phyloP scores from a whole-genome alignment of 2,329 filamentous ascomycete genomes.

The Cercospora zeina region DNA sequence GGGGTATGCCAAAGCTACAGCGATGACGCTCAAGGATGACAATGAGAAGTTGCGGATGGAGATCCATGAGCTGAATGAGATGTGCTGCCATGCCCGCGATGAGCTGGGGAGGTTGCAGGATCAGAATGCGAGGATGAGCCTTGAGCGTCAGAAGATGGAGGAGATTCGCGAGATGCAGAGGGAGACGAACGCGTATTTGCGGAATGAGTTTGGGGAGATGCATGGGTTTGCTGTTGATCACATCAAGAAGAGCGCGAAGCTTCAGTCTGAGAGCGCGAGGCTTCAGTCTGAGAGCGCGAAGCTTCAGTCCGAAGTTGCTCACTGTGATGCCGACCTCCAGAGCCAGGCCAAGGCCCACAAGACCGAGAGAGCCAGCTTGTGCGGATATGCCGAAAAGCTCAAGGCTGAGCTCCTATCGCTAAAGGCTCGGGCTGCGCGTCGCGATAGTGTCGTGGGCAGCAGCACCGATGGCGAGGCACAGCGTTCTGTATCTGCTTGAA shows the following conservation, averaged over 20 bases:
- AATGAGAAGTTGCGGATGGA: constrained; percentile 2
- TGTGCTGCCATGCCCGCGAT: neutral
- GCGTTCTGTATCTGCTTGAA: constrained; percentile 5
- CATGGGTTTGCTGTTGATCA: neutral
- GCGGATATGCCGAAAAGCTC: neutral
- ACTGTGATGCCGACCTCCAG: too few species aligned
- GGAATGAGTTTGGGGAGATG: constrained; percentile 13
- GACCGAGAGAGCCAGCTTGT: neutral
- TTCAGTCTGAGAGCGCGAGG: neutral
- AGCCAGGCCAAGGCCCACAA: neutral
- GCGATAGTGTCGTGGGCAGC: constrained; percentile 16
- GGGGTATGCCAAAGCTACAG: constrained; percentile 8
- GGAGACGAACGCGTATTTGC: constrained; percentile 14
- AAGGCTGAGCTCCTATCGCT: neutral
- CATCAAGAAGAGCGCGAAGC: neutral
- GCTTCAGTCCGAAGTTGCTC: too few species aligned
- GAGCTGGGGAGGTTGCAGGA: neutral
- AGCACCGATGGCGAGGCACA: neutral
- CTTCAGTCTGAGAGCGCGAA: too few species aligned
- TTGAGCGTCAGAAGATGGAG: constrained; percentile 1
- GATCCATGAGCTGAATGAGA: constrained; percentile 3
- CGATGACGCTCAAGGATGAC: constrained; percentile 10
- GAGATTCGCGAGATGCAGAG: constrained; percentile 1
- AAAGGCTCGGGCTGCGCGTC: neutral
- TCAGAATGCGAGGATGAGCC: neutral